Evolutionary conservation across 225 moss, liverwort and hornwort species (phyloP).

Genomic region (Sphagnum contortum): DNA sequence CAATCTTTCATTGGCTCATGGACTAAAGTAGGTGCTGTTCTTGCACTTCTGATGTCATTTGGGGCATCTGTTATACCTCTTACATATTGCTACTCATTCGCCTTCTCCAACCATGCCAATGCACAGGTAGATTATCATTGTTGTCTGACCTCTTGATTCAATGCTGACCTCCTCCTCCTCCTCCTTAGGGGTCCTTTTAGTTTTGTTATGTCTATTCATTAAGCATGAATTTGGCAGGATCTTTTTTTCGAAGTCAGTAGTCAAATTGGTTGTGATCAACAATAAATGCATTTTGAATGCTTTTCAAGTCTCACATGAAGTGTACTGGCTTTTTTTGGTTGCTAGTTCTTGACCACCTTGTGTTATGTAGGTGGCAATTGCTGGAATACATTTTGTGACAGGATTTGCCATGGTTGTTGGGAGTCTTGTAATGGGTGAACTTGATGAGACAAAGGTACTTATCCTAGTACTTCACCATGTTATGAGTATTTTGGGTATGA

Average conservation of each 20-base stretch:
- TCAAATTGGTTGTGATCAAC: no score
- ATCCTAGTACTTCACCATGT: neutral
- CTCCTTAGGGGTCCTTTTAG: neutral
- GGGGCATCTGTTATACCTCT: conserved; percentile 88
- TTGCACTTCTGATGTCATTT: conserved; percentile 65
- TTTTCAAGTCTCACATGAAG: no score
- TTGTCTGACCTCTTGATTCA: neutral
- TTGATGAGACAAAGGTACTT: conserved; percentile 70
- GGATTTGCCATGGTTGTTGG: conserved; percentile 94
- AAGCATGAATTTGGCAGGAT: no score
- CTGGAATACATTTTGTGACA: conserved; percentile 92
- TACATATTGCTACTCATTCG: conserved; percentile 89
- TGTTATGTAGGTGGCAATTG: conserved; percentile 76
- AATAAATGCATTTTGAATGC: no score
- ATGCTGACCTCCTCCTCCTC: neutral
- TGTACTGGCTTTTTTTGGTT: no score
- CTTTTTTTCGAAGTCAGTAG: no score
- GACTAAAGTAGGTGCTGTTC: conserved; percentile 65
- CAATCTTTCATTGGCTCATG: conserved; percentile 85
- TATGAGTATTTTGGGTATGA: neutral
- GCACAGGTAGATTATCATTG: conserved; percentile 50
- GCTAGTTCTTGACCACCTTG: no score
- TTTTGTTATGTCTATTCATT: neutral
- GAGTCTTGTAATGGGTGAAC: conserved; percentile 86
- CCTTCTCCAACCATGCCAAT: conserved; percentile 67